Base-by-base conservation (phyloP, 2,329 filamentous ascomycete species). In the Hawksworthiomyces lignivorus region DNA sequence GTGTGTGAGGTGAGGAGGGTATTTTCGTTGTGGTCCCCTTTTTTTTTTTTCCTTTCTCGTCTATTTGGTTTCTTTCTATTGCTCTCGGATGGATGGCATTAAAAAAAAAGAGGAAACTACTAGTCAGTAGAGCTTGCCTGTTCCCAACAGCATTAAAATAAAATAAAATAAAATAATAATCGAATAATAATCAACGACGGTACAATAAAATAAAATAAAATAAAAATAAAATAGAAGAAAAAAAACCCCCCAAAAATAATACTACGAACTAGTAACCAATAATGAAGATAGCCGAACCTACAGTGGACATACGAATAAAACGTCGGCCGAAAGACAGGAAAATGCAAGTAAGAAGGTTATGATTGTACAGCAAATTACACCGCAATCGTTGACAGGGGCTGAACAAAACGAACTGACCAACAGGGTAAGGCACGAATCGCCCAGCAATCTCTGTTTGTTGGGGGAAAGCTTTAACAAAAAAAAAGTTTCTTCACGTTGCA, bases 131-230 rank as follows among this genome's bases (percentile, higher is more conserved):
- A 37, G 34, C 34, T 31, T 38, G 33, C 36, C 30, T 17, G 29
- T 45, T 50, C 48, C 48, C 48, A 50, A 50, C 48, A 48, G 43
- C 43, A 45, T 27, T 12, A n/a, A n/a, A n/a, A n/a, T n/a, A n/a
- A n/a, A n/a, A n/a, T n/a, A n/a, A n/a, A n/a, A n/a, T n/a, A 41
- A 37, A 7, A 8, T 26, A 26, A 12, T 26, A 26, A n/a, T n/a
- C n/a, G 24, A 12, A 12, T 12, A 12, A 26, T 8, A 8, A 26
- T 12, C 24, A 12, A 26, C n/a, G n/a, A 31, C 19, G 39, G 33
- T 20, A 36, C 19, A 19, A 27, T 3, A 14, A 21, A 24, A 41
- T 24, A 19, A 40, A 34, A 21, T 34, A 15, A 22, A 40, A 18
- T 15, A 31, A 22, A 28, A 21, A n/a, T 33, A 11, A 26, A 35